These are phyloP conservation scores for Haematococcus lacustris DNA, from an alignment of 139 green algal species.

Conservation along the genomic window DNA sequence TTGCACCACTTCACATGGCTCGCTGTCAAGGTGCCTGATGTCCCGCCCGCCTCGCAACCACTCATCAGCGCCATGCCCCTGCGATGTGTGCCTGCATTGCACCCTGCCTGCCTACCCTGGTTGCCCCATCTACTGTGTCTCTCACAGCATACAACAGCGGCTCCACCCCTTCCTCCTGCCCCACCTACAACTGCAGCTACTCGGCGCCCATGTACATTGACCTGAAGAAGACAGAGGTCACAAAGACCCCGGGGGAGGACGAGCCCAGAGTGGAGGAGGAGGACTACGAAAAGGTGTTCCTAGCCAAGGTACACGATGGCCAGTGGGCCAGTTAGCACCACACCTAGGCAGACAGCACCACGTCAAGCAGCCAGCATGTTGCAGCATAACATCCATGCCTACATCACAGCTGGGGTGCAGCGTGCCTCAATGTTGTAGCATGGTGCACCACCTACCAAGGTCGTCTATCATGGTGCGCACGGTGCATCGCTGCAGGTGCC, in stretches of 20 bases:
- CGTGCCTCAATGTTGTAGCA: not conserved
- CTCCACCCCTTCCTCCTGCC: too few relatives aligned
- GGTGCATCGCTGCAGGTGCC: constrained; percentile 68
- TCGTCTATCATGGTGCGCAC: too few relatives aligned
- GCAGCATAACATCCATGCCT: not conserved
- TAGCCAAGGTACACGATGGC: constrained; percentile 85
- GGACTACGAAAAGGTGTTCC: constrained; percentile 76
- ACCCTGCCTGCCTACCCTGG: too few relatives aligned
- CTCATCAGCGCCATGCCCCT: too few relatives aligned
- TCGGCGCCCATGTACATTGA: constrained; percentile 93
- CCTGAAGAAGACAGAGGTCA: constrained; percentile 69
- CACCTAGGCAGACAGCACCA: constrained; percentile 32
- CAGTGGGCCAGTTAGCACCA: constrained; percentile 89
- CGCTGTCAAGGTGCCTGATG: too few relatives aligned
- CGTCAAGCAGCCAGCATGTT: not conserved
- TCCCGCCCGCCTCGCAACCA: too few relatives aligned
- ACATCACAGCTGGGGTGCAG: not conserved
- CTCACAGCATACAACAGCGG: too few relatives aligned
- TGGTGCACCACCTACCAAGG: too few relatives aligned
- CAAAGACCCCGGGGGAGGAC: constrained; percentile 26
- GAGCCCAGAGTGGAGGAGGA: constrained; percentile 26
- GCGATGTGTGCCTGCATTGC: too few relatives aligned
- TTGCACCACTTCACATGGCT: too few relatives aligned
- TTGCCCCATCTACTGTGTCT: too few relatives aligned
- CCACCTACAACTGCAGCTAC: constrained; percentile 56